Evolutionary conservation across 176 grass and related monocot genomes (phyloP), one percentile per base, ranked within the genome.

Genomic region (Oryza meyeriana): DNA sequence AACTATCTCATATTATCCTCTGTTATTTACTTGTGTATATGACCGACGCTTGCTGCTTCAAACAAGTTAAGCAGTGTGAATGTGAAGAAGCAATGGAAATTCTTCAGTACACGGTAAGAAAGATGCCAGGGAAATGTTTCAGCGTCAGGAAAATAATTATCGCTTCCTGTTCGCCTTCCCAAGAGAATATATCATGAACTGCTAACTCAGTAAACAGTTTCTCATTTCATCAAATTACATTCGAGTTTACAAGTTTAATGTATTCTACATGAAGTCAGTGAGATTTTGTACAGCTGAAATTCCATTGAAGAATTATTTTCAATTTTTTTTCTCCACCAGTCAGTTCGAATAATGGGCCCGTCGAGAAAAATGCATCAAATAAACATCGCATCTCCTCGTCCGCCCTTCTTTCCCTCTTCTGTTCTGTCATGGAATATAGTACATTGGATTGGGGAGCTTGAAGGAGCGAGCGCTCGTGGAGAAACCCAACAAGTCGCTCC

Each of bases 371-470:
- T 34, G 66, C 74, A 79, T 11, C 26, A 61, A 88, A 75, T 86
- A 90, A 83, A 75, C 61, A 13, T 48, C 3, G 69, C 79, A 79
- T 69, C 6, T 35, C 25, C 25, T 62, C 74, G 74, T 12, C 57
- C 0, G 50, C 69, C 62, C 74, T 50, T 0, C 38, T 10, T 55
- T 31, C 61, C 39, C 61, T 52, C 0, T 31, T 22, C 1, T 52
- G 28, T 57, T 64, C 8, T 65, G 17, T 88, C 80, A 86, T 62
- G 88, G 84, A 48, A 97, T 89, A 63, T 87, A 89, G 24, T 97
- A 97, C 94, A 97, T 93, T 10, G 94, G 94, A 25, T 93, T 97
- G 36, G 94, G 94, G 38, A 97, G 80, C 83, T 97, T 93, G 79
- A 97, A 97, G 40, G 94, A 97, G 3, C 94, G 91, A 83, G 16